Evolutionary conservation across 202 grass and related monocot genomes (phyloP).

Genomic region (Dendrocalamus latiflorus): DNA sequence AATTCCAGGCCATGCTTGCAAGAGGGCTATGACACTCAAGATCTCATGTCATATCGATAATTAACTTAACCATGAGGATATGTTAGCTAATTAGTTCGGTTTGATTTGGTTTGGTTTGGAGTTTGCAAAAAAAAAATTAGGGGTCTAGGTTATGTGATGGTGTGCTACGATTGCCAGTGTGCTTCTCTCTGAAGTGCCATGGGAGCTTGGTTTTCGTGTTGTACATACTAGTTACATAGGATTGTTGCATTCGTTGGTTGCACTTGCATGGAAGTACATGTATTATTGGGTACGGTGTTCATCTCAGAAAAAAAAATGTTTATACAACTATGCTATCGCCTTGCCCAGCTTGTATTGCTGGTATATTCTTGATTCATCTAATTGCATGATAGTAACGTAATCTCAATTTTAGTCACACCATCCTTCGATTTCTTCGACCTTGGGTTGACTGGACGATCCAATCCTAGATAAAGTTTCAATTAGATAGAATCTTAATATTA

Average conservation of each 20-base stretch:
- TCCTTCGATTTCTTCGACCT: too few relatives aligned
- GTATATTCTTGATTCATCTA: not conserved
- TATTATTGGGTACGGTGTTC: slow-evolving; percentile 5
- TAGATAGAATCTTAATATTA: too few relatives aligned
- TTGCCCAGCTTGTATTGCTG: not conserved
- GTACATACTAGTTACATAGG: too few relatives aligned
- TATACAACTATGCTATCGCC: not conserved
- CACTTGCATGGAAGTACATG: not conserved
- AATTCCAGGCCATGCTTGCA: slow-evolving; percentile 70
- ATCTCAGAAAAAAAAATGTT: not conserved
- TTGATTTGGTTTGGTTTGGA: too few relatives aligned
- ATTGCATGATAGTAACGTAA: too few relatives aligned
- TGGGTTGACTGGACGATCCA: too few relatives aligned
- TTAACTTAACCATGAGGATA: not conserved
- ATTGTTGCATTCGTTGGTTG: slow-evolving; percentile 8
- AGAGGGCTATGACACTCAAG: slow-evolving; percentile 37
- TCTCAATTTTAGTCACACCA: too few relatives aligned
- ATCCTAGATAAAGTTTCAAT: too few relatives aligned
- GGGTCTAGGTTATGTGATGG: too few relatives aligned
- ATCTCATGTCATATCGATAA: too few relatives aligned
- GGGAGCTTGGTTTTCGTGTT: not conserved
- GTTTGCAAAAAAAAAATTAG: too few relatives aligned
- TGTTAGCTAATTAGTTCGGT: not conserved
- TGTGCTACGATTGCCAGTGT: not conserved
- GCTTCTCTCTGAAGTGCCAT: too few relatives aligned